Conservation (phyloP, 2,329 filamentous ascomycete genomes). For the Cladosporium sp. region DNA sequence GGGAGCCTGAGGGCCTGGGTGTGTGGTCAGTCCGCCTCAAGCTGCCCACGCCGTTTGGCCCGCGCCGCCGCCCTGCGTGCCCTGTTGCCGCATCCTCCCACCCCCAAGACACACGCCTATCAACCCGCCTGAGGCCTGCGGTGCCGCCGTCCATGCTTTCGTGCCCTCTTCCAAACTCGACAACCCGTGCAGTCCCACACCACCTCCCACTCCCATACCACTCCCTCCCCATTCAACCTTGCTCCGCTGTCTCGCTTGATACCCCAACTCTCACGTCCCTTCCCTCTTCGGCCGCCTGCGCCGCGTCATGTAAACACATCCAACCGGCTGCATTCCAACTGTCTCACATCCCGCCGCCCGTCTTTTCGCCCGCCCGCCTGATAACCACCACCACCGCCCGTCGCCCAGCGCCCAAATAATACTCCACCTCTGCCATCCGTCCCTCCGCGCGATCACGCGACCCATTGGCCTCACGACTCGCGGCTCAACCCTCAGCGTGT, state of each 20-base stretch:
- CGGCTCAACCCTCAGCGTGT: not conserved
- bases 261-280: not conserved
- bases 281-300: not conserved
- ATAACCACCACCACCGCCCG: not conserved
- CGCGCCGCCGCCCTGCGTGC: no score
- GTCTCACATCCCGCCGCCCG: not conserved
- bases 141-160: no score
- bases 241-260: not conserved
- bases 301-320: constrained; percentile 11
- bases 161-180: no score
- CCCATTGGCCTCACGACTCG: constrained; percentile 1
- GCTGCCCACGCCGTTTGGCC: no score
- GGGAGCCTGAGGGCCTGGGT: no score
- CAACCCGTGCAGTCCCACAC: no score
- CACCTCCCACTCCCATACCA: no score
- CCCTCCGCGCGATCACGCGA: not conserved
- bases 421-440: not conserved
- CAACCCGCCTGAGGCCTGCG: no score
- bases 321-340: constrained; percentile 5
- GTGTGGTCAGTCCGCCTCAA: no score
- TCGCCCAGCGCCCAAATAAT: not conserved
- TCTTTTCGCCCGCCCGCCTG: not conserved
- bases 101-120: no score
- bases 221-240: no score
- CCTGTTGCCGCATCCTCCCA: no score